Evolutionary conservation across 2,329 filamentous ascomycete species (phyloP).

Genomic region (Paraconiothyrium brasiliense): DNA sequence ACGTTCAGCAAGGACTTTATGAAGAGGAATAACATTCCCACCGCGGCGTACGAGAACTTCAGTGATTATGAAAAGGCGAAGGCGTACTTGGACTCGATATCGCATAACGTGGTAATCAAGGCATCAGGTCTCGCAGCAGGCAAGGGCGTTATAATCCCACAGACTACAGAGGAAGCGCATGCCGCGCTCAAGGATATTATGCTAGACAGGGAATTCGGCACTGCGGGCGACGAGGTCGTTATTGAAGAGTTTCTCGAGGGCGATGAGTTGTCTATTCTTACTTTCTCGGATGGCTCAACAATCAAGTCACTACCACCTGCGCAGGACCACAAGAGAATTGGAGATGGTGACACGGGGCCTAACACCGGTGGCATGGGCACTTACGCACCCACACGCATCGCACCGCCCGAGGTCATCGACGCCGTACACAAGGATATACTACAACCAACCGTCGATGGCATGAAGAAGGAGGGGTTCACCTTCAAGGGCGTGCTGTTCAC

Average conservation of each 20-base stretch:
- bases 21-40: slow-evolving; percentile 88
- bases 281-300: slow-evolving; percentile 88
- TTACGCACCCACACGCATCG: slow-evolving; percentile 77
- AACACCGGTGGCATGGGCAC: slow-evolving; percentile 99
- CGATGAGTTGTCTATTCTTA: slow-evolving; percentile 90
- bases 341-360: slow-evolving; percentile 86
- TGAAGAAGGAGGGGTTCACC: slow-evolving; percentile 73
- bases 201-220: slow-evolving; percentile 85
- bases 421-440: slow-evolving; percentile 83
- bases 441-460: slow-evolving; percentile 88
- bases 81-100: slow-evolving; percentile 68
- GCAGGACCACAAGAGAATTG: slow-evolving; percentile 96
- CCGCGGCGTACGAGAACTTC: slow-evolving; percentile 91
- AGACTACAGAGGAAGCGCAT: slow-evolving; percentile 82
- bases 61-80: slow-evolving; percentile 76
- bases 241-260: slow-evolving; percentile 94
- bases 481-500: slow-evolving; percentile 80
- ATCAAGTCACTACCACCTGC: slow-evolving; percentile 83
- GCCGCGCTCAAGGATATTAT: slow-evolving; percentile 88
- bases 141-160: slow-evolving; percentile 92
- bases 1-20: slow-evolving; percentile 98
- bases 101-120: slow-evolving; percentile 77
- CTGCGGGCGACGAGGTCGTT: slow-evolving; percentile 88
- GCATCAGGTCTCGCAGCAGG: slow-evolving; percentile 90
- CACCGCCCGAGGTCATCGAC: slow-evolving; percentile 71